Percentiles rank a stretch among this genome's conserved stretches.
These are phyloP conservation scores for Deakozyma indianensis DNA, from an alignment of 805 yeast species.

Conservation along the genomic window DNA sequence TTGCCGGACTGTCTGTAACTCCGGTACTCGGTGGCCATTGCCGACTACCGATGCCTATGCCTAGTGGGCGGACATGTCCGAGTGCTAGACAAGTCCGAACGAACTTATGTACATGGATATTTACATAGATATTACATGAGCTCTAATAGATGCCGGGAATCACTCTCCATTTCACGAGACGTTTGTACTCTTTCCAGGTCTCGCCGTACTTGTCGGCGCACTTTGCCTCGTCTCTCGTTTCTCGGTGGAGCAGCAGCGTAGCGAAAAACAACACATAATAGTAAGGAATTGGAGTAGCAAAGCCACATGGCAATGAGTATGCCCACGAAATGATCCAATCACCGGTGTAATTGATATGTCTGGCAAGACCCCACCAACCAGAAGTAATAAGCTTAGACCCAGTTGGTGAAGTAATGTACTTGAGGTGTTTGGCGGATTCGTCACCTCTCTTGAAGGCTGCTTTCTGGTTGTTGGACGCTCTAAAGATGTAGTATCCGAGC, in stretches of 20 bases:
- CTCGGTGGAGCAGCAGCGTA: slow-evolving; percentile 71
- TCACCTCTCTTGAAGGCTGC: slow-evolving; percentile 70
- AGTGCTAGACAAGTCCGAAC: too few species aligned
- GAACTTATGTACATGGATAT: too few species aligned
- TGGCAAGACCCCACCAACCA: slow-evolving; percentile 94
- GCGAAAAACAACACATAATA: slow-evolving; percentile 80
- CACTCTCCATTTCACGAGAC: slow-evolving; percentile 73
- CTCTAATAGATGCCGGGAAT: slow-evolving; percentile 69
- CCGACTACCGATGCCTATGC: too few species aligned
- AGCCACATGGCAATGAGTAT: slow-evolving; percentile 88
- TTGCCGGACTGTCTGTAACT: too few species aligned
- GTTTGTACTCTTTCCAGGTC: slow-evolving; percentile 74
- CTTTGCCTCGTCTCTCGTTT: slow-evolving; percentile 80
- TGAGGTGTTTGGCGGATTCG: slow-evolving; percentile 42
- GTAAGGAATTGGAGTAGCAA: slow-evolving; percentile 68
- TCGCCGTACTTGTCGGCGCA: slow-evolving; percentile 77
- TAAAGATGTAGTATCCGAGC: slow-evolving; percentile 70
- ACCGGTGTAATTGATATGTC: slow-evolving; percentile 90
- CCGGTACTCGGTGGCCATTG: too few species aligned
- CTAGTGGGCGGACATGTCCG: too few species aligned
- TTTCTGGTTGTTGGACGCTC: slow-evolving; percentile 73
- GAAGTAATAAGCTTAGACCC: slow-evolving; percentile 72
- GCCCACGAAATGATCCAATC: slow-evolving; percentile 87
- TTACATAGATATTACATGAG: too few species aligned
- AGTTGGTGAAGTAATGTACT: slow-evolving; percentile 54